Evolutionary conservation across 371 early-diverging fungal genomes (phyloP).

Genomic region (Mucor irregularis): DNA sequence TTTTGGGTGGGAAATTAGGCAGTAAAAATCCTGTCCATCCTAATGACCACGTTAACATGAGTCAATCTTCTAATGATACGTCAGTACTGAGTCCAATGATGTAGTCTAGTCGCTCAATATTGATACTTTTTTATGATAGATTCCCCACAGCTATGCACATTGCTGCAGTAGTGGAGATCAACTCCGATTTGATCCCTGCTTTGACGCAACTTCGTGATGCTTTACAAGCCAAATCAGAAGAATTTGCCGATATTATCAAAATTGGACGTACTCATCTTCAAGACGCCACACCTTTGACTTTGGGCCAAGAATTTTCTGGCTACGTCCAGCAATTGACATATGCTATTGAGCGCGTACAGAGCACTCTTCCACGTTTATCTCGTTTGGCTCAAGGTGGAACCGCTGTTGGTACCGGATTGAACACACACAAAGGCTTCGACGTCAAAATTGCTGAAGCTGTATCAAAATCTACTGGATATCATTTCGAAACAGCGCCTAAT

Average conservation of each 20-base stretch:
- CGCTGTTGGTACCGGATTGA: constrained; percentile 89
- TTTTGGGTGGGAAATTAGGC: constrained; percentile 84
- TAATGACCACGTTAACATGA: constrained; percentile 91
- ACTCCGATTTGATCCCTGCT: constrained; percentile 71
- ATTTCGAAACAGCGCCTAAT: constrained; percentile 86
- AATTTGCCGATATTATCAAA: constrained; percentile 80
- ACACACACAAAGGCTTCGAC: constrained; percentile 80
- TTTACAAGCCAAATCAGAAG: constrained; percentile 60
- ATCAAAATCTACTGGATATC: constrained; percentile 66
- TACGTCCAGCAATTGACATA: constrained; percentile 78
- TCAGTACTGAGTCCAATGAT: no score
- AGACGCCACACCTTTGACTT: constrained; percentile 86
- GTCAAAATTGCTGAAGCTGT: constrained; percentile 74
- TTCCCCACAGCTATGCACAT: constrained; percentile 95
- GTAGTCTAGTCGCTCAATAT: no score
- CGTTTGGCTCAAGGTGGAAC: constrained; percentile 88
- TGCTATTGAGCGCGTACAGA: constrained; percentile 75
- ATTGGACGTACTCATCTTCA: constrained; percentile 88
- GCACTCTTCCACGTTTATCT: constrained; percentile 66
- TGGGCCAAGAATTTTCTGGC: constrained; percentile 90
- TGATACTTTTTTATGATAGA: no score
- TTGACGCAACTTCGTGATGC: constrained; percentile 68
- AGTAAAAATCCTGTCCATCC: constrained; percentile 85
- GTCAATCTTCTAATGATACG: constrained; percentile 90
- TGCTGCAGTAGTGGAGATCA: constrained; percentile 75